These are phyloP conservation scores for Leucaena leucocephala DNA, from an alignment of 306 rosid genomes.

Conservation along the genomic window DNA sequence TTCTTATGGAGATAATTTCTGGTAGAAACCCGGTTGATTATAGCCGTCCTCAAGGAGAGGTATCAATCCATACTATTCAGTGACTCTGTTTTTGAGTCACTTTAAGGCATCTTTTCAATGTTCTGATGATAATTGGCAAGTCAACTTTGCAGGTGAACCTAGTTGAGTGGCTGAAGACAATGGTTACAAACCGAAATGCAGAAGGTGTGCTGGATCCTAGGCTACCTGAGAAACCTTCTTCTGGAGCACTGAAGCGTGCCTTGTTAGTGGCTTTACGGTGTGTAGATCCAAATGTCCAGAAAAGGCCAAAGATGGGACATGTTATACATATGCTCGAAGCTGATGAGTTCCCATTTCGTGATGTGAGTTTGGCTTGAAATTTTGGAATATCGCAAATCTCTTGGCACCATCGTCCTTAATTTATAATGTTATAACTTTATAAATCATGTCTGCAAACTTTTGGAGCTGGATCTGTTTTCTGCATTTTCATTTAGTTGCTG, in stretches of 20 bases:
- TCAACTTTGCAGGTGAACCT: constrained; percentile 57
- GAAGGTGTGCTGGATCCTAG: constrained; percentile 77
- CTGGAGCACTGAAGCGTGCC: constrained; percentile 70
- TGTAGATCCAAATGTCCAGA: constrained; percentile 71
- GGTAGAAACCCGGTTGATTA: constrained; percentile 83
- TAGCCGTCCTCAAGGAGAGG: constrained; percentile 55
- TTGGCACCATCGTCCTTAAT: neutral
- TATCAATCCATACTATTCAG: neutral
- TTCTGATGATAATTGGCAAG: neutral
- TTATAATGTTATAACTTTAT: neutral
- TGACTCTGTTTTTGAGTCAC: neutral
- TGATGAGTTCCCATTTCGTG: constrained; percentile 60
- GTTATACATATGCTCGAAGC: constrained; percentile 76
- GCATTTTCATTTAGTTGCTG: neutral
- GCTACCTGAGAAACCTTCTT: constrained; percentile 64
- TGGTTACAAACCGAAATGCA: constrained; percentile 74
- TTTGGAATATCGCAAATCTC: neutral
- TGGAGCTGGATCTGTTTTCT: neutral
- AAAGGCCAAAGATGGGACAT: constrained; percentile 81
- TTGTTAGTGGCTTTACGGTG: constrained; percentile 72
- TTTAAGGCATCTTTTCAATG: neutral
- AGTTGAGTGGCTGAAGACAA: constrained; percentile 76
- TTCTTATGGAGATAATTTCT: constrained; percentile 69
- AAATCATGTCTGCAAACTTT: neutral
- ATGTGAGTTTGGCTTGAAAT: constrained; percentile 15